Percentiles rank a stretch among this genome's conserved stretches.
phyloP scores from a whole-genome alignment of 1,139 yeast species.

The Sugiyamaella japonica region DNA sequence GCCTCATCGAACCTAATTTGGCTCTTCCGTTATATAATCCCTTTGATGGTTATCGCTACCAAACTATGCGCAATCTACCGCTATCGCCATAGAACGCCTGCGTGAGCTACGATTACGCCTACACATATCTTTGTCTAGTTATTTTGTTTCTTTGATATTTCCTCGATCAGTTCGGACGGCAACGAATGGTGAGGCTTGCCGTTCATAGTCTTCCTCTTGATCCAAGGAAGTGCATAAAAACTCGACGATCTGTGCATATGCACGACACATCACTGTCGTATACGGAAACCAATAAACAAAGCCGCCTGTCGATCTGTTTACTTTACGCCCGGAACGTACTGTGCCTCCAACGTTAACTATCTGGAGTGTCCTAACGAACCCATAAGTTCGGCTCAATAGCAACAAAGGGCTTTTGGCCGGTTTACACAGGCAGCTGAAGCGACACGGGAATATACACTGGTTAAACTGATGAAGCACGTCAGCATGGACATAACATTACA shows the following conservation, averaged over 20 bases:
- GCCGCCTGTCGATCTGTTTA: slow-evolving; percentile 14
- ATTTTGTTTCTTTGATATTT: no score
- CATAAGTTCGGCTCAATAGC: no score
- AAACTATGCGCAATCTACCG: not conserved
- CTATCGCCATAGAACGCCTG: not conserved
- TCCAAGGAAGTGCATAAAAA: not conserved
- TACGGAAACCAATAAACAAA: not conserved
- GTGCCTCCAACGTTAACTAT: not conserved
- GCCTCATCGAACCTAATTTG: no score
- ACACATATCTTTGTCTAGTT: no score
- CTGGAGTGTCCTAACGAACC: not conserved
- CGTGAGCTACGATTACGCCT: no score
- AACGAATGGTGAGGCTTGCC: no score
- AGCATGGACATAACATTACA: no score
- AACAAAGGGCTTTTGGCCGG: not conserved
- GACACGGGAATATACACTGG: no score
- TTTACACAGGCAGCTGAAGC: no score
- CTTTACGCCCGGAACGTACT: not conserved
- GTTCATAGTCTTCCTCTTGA: not conserved
- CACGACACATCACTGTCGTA: not conserved
- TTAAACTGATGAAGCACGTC: no score
- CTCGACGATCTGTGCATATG: not conserved
- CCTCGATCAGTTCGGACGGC: no score
- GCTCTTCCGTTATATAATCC: no score
- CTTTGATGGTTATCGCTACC: not conserved